Base-by-base conservation (phyloP, 2,329 filamentous ascomycete species). In the Nannizziopsis barbatae region DNA sequence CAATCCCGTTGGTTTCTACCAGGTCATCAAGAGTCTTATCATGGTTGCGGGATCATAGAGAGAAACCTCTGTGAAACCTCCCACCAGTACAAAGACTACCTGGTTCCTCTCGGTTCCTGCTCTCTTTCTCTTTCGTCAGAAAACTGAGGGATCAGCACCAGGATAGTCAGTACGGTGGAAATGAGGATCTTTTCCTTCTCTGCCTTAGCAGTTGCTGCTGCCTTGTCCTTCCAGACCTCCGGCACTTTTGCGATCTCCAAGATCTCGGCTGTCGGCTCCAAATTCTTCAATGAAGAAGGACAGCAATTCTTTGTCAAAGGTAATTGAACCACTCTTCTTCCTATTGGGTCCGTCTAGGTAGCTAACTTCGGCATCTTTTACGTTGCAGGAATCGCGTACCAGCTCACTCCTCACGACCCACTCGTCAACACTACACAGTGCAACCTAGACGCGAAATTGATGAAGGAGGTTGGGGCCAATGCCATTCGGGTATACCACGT, bases 401-500 rank as follows among this genome's bases (percentile, higher is more conserved):
- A 78, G 57, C 70, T 81, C 36, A 69, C 72, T n/a, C 70, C 75
- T 35, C 73, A 82, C 44, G 88, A 95, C 61, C 88, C 87, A 42
- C 76, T 94, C 53, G 69, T 85, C 56, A 77, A 92, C 62, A 75
- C 76, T 36, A 77, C 77, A 42, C 88, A 94, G 70, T 93, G 86
- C 71, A 65, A 75, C 57, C 78, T 80, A 56, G 88, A 95, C 69
- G 81, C 82, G 37, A 63, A 71, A 12, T 73, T 89, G 60, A 93
- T 94, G 84, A 76, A 85, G 64, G 78, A 80, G 14, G 72, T 95
- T 47, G 86, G 86, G 53, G 79, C 84, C 62, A 94, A 94, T 64
- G 75, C 83, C 27, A 87, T 94, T 59, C 85, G 88, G 50, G 84
- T 92, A 50, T 95, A 95, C 66, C 86, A 94, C 61, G 86, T 95